Conservation (phyloP, 495 filamentous ascomycete species). For the Penicillium canescens region DNA sequence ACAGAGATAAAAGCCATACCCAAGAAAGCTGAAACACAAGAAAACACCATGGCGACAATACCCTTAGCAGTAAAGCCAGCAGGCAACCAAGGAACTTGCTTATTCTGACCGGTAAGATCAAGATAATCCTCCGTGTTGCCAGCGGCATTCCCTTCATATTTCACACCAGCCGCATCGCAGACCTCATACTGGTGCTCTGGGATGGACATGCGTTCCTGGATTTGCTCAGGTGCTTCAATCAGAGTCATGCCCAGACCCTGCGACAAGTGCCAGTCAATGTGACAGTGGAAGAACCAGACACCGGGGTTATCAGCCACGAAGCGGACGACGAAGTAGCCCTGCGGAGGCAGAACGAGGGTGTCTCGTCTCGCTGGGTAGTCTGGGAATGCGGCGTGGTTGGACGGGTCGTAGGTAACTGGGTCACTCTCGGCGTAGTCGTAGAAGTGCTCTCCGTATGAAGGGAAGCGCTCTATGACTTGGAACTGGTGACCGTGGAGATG, state of each 20-base stretch:
- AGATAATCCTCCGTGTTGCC: constrained; percentile 65
- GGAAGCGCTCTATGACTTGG: constrained; percentile 61
- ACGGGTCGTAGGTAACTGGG: constrained; percentile 39
- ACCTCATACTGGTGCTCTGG: constrained; percentile 61
- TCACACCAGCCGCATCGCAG: constrained; percentile 49
- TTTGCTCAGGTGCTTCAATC: constrained; percentile 58
- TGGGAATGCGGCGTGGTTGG: constrained; percentile 37
- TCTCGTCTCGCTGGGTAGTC: constrained; percentile 55
- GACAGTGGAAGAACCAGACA: constrained; percentile 61
- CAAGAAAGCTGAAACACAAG: constrained; percentile 66
- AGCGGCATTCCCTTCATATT: constrained; percentile 71
- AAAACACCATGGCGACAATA: constrained; percentile 74
- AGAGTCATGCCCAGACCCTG: constrained; percentile 44
- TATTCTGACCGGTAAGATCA: constrained; percentile 63
- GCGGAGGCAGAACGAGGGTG: constrained; percentile 53
- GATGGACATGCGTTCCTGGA: constrained; percentile 62
- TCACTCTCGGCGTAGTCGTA: constrained; percentile 35
- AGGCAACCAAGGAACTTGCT: constrained; percentile 56
- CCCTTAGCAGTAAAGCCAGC: constrained; percentile 72
- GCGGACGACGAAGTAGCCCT: constrained; percentile 62
- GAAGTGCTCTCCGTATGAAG: constrained; percentile 42
- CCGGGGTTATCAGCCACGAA: constrained; percentile 70
- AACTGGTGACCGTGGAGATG: constrained; percentile 88
- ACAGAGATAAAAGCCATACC: constrained; percentile 68
- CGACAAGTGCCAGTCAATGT: constrained; percentile 66